These are phyloP conservation scores for Lindgomyces ingoldianus DNA, from an alignment of 495 filamentous ascomycete genomes.

Conservation along the genomic window DNA sequence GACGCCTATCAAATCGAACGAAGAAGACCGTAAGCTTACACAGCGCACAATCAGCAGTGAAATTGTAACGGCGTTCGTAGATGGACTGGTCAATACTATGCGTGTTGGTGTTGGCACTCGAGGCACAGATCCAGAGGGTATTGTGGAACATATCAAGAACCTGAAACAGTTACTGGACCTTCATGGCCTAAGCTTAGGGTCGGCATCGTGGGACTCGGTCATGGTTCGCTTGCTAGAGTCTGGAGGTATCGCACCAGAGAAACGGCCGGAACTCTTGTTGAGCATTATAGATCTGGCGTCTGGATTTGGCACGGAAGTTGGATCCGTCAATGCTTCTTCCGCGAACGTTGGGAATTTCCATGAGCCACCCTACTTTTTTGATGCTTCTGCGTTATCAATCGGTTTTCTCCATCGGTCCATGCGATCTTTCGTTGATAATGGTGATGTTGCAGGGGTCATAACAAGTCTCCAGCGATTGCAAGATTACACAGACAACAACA, in stretches of 20 bases:
- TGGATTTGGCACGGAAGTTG: constrained; percentile 42
- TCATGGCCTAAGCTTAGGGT: constrained; percentile 39
- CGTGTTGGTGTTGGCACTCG: constrained; percentile 41
- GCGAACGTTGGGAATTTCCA: background rate
- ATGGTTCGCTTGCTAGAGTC: constrained; percentile 57
- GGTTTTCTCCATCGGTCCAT: constrained; percentile 42
- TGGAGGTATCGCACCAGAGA: constrained; percentile 45
- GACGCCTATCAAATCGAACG: background rate
- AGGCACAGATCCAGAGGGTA: constrained; percentile 21
- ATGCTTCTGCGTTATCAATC: constrained; percentile 41
- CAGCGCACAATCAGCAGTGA: constrained; percentile 59
- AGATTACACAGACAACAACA: constrained; percentile 44
- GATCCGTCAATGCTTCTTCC: constrained; percentile 23
- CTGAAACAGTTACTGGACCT: constrained; percentile 45
- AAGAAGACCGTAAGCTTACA: constrained; percentile 22
- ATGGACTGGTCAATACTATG: constrained; percentile 52
- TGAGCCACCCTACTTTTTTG: constrained; percentile 40
- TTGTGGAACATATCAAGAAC: constrained; percentile 36
- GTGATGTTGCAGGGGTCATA: constrained; percentile 38
- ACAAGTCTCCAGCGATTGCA: constrained; percentile 37
- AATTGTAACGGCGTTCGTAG: constrained; percentile 56
- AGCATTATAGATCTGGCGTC: constrained; percentile 43
- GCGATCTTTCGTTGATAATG: constrained; percentile 33
- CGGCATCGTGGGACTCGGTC: constrained; percentile 51
- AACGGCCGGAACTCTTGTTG: constrained; percentile 49